phyloP scores from a whole-genome alignment of 306 rosid species.

The Rosa rugosa region DNA sequence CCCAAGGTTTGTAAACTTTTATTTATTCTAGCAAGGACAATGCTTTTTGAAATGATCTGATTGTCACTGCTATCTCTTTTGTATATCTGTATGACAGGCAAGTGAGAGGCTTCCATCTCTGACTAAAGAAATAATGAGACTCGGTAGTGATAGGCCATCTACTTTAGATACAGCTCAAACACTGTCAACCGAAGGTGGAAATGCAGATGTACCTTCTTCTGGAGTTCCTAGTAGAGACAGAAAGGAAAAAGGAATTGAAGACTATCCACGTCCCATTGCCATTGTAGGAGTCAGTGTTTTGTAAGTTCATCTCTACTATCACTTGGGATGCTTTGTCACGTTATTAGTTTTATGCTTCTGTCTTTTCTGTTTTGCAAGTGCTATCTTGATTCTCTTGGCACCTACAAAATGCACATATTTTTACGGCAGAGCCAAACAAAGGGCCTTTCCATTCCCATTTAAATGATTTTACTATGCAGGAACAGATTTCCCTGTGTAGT shows the following conservation, averaged over 20 bases:
- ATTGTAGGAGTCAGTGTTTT: slow-evolving; percentile 86
- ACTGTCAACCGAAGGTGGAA: slow-evolving; percentile 31
- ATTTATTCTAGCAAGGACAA: neutral
- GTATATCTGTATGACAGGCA: slow-evolving; percentile 45
- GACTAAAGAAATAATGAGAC: slow-evolving; percentile 64
- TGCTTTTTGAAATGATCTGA: neutral
- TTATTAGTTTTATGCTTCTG: neutral
- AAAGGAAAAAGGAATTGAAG: slow-evolving; percentile 69
- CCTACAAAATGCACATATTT: no score
- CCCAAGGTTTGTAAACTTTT: slow-evolving; percentile 61
- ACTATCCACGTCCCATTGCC: slow-evolving; percentile 73
- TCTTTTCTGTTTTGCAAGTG: neutral
- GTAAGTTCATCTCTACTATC: slow-evolving; percentile 53
- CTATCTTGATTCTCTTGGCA: neutral
- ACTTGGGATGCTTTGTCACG: slow-evolving; percentile 9
- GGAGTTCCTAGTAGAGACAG: slow-evolving; percentile 21
- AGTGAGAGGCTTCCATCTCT: slow-evolving; percentile 56
- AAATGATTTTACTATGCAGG: neutral
- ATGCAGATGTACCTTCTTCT: slow-evolving; percentile 21
- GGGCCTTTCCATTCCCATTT: neutral
- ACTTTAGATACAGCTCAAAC: slow-evolving; percentile 35
- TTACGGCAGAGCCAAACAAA: neutral
- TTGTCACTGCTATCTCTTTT: neutral
- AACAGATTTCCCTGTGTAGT: neutral
- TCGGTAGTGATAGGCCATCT: slow-evolving; percentile 49